Evolutionary conservation across 306 rosid genomes (phyloP).

Genomic region (Oxytropis ochrocephala): DNA sequence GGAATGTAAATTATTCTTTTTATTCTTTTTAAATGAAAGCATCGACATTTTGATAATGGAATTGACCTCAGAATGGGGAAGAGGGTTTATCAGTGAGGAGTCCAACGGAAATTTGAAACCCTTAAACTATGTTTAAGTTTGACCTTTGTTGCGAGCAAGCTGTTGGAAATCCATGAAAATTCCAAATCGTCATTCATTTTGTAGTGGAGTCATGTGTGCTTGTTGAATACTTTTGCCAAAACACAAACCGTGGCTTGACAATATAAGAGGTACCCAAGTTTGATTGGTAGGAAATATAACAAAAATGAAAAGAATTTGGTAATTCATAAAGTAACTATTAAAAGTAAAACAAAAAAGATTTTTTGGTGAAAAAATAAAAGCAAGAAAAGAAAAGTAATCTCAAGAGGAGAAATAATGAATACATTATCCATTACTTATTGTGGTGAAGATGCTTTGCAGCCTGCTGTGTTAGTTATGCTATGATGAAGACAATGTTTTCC

Average conservation of each 20-base stretch:
- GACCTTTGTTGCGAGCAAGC: not conserved
- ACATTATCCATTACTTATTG: not conserved
- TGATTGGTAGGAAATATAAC: not conserved
- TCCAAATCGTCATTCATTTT: not conserved
- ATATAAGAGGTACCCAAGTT: not conserved
- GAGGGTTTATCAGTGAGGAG: not conserved
- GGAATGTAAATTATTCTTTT: not conserved
- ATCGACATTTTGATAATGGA: not conserved
- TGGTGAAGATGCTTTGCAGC: conserved; percentile 2
- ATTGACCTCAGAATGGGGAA: not conserved
- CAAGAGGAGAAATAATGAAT: not conserved
- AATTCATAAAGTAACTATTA: not conserved
- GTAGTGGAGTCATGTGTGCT: not conserved
- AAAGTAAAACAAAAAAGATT: not conserved
- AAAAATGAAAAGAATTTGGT: not conserved
- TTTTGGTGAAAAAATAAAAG: not conserved
- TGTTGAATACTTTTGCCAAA: conserved; percentile 1
- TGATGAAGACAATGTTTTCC: not conserved
- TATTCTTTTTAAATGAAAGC: not conserved
- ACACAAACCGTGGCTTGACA: not conserved
- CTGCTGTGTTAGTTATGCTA: not conserved
- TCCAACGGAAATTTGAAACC: not conserved
- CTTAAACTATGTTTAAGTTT: not conserved
- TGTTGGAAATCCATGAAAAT: not conserved
- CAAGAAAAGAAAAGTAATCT: not conserved